phyloP scores from a whole-genome alignment of 2,329 filamentous ascomycete genomes.

The Diplodia seriata region DNA sequence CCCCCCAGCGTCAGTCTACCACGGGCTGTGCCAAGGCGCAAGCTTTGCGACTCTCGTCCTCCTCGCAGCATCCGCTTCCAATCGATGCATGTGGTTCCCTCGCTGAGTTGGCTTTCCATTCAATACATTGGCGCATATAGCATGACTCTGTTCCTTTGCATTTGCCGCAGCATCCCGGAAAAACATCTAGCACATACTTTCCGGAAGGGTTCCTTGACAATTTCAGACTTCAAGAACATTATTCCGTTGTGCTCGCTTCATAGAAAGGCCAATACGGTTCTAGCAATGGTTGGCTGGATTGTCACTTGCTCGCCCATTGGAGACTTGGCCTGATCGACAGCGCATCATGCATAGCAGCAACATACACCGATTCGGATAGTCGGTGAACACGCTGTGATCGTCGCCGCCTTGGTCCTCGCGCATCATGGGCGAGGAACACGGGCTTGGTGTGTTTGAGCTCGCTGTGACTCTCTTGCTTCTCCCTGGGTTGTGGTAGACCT shows the following conservation, averaged over 20 bases:
- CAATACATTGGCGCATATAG: not conserved
- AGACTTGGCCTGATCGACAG: not conserved
- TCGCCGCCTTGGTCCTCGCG: not conserved
- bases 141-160: not conserved
- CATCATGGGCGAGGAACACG: not conserved
- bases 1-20: not conserved
- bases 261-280: not conserved
- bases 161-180: not conserved
- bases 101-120: not conserved
- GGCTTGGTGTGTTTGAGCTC: slow-evolving; percentile 19
- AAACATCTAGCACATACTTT: no score
- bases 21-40: not conserved
- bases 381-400: not conserved
- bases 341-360: not conserved
- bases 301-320: slow-evolving; percentile 1
- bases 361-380: not conserved
- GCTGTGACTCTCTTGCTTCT: not conserved
- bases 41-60: not conserved
- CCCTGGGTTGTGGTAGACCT: not conserved
- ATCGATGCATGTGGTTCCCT: not conserved
- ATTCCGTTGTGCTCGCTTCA: no score
- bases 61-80: not conserved
- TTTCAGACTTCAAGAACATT: no score
- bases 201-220: no score
- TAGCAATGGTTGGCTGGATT: not conserved